Evolutionary conservation across 2,329 filamentous ascomycete species (phyloP), one percentile per base, ranked within the genome.

Genomic region (Sphaerulina populicola): DNA sequence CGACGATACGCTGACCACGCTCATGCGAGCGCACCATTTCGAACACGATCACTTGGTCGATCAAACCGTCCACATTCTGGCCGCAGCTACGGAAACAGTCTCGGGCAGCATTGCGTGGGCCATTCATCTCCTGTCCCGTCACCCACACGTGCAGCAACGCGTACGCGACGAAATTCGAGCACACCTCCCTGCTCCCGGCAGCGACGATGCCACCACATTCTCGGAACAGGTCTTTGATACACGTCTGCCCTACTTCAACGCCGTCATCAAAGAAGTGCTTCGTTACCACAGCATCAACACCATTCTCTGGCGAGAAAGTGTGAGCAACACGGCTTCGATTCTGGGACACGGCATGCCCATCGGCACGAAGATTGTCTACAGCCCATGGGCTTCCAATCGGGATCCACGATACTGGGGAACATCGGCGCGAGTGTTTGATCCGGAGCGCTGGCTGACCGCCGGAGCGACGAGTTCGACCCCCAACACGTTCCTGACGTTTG

Each of bases 231-330:
- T 18, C 6, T 35, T 54, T 10, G 44, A 44, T 9, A n/a, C 12
- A 12, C 49, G 23, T 27, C 23, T 53, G 36, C 46, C 46, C 14
- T 56, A 56, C 44, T 51, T 56, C 36, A 33, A 54, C 48, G 51
- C 54, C 3, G 40, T 56, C 21, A 49, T 54, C 15, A 56, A 54
- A 18, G 54, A 56, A 39, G 42, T 51, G 4, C 47, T 56, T 18
- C 51, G 54, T 2, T 54, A 54, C 37, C 54, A 56, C 33, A 52
- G 49, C 46, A 47, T 55, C 41, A 55, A 55, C 42, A 52, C 53
- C 11, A 49, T 55, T 31, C 49, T 55, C 11, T 55, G 53, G 53
- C 49, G 53, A 14, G 33, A 55, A 29, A 47, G 29, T 9, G 29
- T 50, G 5, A 31, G 30, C 6, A 2, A 33, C n/a, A 35, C 10